phyloP scores from a whole-genome alignment of 2,329 filamentous ascomycete genomes.

The Hypomyces perniciosus region DNA sequence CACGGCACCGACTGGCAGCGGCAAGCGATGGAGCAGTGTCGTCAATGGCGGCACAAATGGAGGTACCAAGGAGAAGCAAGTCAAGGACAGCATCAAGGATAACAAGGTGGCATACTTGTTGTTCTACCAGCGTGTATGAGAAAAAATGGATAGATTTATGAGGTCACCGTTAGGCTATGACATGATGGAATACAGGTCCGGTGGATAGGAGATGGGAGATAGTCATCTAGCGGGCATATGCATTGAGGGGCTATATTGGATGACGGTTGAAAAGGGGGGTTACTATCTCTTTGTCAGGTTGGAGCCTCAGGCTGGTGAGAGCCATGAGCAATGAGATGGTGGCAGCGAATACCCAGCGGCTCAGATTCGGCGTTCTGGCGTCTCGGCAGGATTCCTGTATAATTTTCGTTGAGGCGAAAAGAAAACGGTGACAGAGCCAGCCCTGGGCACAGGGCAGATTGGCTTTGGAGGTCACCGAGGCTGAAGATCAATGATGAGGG shows the following conservation, averaged over 20 bases:
- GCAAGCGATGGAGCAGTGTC: conserved; percentile 64
- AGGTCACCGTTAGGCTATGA: neutral
- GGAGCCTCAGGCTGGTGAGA: conserved; percentile 3
- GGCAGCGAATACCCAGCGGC: conserved; percentile 18
- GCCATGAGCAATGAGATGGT: conserved; percentile 16
- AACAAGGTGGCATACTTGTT: conserved; percentile 96
- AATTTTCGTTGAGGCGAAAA: conserved; percentile 12
- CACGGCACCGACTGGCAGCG: conserved; percentile 50
- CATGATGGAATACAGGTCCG: neutral
- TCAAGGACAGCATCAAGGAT: conserved; percentile 67
- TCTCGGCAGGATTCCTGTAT: conserved; percentile 20
- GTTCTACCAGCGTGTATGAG: conserved; percentile 77
- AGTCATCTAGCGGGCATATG: neutral
- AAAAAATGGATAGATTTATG: neutral
- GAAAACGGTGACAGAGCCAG: conserved; percentile 5
- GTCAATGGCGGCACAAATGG: conserved; percentile 59
- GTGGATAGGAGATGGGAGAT: neutral
- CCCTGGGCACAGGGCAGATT: neutral
- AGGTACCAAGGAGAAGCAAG: conserved; percentile 50
- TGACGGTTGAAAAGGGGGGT: neutral
- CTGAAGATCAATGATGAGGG: neutral
- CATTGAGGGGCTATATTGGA: neutral
- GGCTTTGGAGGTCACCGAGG: neutral
- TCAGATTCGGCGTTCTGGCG: conserved; percentile 23
- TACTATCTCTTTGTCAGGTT: neutral